These are phyloP conservation scores for Protomyces inouyei DNA, from an alignment of 1,139 yeast species.

Conservation along the genomic window DNA sequence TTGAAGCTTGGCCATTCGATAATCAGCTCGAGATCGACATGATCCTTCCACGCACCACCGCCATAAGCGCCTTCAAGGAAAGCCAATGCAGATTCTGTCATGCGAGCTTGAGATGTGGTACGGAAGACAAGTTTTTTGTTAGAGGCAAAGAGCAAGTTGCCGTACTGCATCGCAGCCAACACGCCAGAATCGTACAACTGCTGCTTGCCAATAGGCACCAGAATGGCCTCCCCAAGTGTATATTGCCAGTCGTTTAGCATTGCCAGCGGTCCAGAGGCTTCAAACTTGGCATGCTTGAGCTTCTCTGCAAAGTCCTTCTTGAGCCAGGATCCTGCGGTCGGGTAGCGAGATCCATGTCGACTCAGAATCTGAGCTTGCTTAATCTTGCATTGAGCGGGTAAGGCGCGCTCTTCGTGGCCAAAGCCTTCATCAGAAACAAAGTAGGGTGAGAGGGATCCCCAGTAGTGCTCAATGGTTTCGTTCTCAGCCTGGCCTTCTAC, in stretches of 20 bases:
- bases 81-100: slow-evolving; percentile 19
- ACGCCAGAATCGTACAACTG: slow-evolving; percentile 25
- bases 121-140: slow-evolving; percentile 18
- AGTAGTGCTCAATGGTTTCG: slow-evolving; percentile 12
- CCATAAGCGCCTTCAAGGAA: slow-evolving; percentile 25
- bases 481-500: slow-evolving; percentile 7
- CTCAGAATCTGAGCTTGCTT: slow-evolving; percentile 18
- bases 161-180: slow-evolving; percentile 12
- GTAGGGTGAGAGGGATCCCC: slow-evolving; percentile 24
- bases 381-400: slow-evolving; percentile 12
- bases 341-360: slow-evolving; percentile 24
- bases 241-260: slow-evolving; percentile 19
- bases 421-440: slow-evolving; percentile 9
- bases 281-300: not conserved
- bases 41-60: slow-evolving; percentile 10
- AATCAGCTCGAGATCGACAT: slow-evolving; percentile 23
- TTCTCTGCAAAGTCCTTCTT: slow-evolving; percentile 3
- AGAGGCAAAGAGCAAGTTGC: slow-evolving; percentile 4
- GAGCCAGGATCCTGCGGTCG: slow-evolving; percentile 19
- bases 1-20: slow-evolving; percentile 12
- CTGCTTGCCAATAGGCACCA: slow-evolving; percentile 24
- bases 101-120: slow-evolving; percentile 22
- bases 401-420: slow-evolving; percentile 9
- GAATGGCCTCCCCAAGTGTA: slow-evolving; percentile 20
- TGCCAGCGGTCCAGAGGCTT: slow-evolving; percentile 5